Evolutionary conservation across 345 rosid genomes (phyloP).

Genomic region (Carallia brachiata): DNA sequence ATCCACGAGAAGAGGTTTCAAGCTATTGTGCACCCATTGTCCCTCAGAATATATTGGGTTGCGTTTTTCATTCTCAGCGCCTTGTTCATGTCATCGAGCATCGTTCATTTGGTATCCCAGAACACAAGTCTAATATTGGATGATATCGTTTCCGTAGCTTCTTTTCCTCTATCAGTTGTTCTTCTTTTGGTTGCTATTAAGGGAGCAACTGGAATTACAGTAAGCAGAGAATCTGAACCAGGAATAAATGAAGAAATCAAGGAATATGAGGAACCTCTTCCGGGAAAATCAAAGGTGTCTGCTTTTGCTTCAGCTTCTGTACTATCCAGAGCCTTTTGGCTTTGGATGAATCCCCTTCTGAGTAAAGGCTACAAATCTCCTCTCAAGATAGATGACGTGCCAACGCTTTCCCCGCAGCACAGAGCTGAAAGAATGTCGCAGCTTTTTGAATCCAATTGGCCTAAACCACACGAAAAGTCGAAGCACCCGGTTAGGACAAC

Average conservation of each 20-base stretch:
- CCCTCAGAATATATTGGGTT: constrained; percentile 68
- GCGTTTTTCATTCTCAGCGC: constrained; percentile 39
- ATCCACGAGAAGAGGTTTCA: constrained; percentile 69
- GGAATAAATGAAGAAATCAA: constrained; percentile 30
- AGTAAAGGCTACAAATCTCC: constrained; percentile 78
- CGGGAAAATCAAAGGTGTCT: constrained; percentile 45
- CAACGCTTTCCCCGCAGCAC: constrained; percentile 72
- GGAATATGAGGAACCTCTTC: constrained; percentile 30
- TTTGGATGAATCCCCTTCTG: constrained; percentile 89
- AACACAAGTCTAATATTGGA: constrained; percentile 41
- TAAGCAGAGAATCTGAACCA: constrained; percentile 29
- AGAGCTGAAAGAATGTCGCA: constrained; percentile 70
- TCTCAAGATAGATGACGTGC: constrained; percentile 63
- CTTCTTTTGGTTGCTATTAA: constrained; percentile 50
- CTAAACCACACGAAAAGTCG: constrained; percentile 57
- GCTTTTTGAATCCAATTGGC: constrained; percentile 70
- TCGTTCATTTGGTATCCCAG: constrained; percentile 39
- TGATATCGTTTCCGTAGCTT: constrained; percentile 51
- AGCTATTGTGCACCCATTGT: constrained; percentile 53
- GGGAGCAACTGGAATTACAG: constrained; percentile 67
- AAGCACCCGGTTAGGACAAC: constrained; percentile 69
- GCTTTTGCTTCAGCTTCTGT: constrained; percentile 71
- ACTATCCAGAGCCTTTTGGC: constrained; percentile 68
- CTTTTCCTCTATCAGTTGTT: constrained; percentile 53
- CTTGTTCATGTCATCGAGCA: constrained; percentile 55